A percentile compares a stretch with the other conserved stretches of the same genome.
Evolutionary conservation across 2,329 filamentous ascomycete species (phyloP).

Genomic region (Scedosporium aurantiacum): DNA sequence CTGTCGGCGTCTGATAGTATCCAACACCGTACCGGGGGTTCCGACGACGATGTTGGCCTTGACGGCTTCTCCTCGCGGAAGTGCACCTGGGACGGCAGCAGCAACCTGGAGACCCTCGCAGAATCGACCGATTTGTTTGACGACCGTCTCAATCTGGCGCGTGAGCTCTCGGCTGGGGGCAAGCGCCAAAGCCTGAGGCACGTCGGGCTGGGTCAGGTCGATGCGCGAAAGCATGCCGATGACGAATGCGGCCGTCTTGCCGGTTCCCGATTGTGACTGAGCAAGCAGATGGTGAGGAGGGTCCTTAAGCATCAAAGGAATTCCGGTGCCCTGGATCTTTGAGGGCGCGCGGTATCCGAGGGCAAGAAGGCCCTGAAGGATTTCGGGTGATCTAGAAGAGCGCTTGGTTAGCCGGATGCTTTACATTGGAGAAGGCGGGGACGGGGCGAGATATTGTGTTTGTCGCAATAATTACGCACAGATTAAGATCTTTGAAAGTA

Average conservation of each 20-base stretch:
- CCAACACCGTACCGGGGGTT: slow-evolving; percentile 86
- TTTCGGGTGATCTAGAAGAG: slow-evolving; percentile 28
- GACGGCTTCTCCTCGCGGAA: slow-evolving; percentile 57
- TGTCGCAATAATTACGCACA: slow-evolving; percentile 44
- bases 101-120: slow-evolving; percentile 64
- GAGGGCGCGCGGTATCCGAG: slow-evolving; percentile 93
- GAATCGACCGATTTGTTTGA: slow-evolving; percentile 75
- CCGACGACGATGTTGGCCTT: slow-evolving; percentile 76
- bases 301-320: slow-evolving; percentile 76
- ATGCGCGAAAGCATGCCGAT: slow-evolving; percentile 83
- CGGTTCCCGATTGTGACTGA: slow-evolving; percentile 97
- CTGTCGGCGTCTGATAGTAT: slow-evolving; percentile 67
- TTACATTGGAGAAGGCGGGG: not conserved
- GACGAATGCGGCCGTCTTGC: slow-evolving; percentile 94
- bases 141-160: slow-evolving; percentile 82
- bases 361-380: slow-evolving; percentile 65
- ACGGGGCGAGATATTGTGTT: not conserved
- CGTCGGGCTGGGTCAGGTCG: slow-evolving; percentile 55
- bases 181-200: slow-evolving; percentile 78
- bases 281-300: slow-evolving; percentile 93
- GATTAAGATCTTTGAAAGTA: slow-evolving; percentile 72
- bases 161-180: slow-evolving; percentile 91
- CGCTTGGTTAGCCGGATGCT: slow-evolving; percentile 2
- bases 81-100: slow-evolving; percentile 71
- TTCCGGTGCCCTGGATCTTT: slow-evolving; percentile 92